Evolutionary conservation across 305 asterid species (phyloP), one percentile per base, ranked within the genome.

Genomic region (Fraxinus floribunda): DNA sequence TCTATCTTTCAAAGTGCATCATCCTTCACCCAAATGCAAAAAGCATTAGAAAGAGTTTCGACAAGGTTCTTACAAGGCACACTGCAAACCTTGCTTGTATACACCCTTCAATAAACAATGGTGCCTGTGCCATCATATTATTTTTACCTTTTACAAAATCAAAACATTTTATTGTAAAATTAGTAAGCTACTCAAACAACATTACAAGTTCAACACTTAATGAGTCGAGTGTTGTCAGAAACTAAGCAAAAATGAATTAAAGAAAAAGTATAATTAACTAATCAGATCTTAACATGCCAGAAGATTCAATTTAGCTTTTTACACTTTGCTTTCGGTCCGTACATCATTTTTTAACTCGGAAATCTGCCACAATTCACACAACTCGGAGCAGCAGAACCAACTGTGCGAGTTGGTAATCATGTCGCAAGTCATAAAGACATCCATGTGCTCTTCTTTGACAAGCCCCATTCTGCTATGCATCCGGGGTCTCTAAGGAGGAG

Each of bases 301-400:
- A 78, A 41, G 52, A 52, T 70, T 22, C 5, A 83, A 30, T 76
- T 62, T 13, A 39, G 36, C 75, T 1, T 15, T 49, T 8, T 64
- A 15, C 35, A 64, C 72, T 64, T 64, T 0, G 34, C 75, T 26
- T 68, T 29, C 75, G 36, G 64, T 79, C 87, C 83, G 82, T 87
- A 87, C 88, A 87, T 80, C 60, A 81, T 15, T 70, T 70, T 78
- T 57, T 46, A 81, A 80, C 79, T 72, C 79, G 24, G 22, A 81
- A 85, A 80, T 78, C 83, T 24, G 71, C 82, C 85, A 41, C 18
- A 70, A 39, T 29, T 62, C 15, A 60, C 35, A 71, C 18, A 9
- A 79, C 83, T 55, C 44, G 68, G 36, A 68, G 79, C 74, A 70
- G 75, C 75, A 15, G 11, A 30, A 70, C 75, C 39, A 16, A 70